Percentiles rank a stretch among this genome's conserved stretches.
These are phyloP conservation scores for Penicillium verrucosum DNA, from an alignment of 2,329 filamentous ascomycete genomes.

Conservation along the genomic window DNA sequence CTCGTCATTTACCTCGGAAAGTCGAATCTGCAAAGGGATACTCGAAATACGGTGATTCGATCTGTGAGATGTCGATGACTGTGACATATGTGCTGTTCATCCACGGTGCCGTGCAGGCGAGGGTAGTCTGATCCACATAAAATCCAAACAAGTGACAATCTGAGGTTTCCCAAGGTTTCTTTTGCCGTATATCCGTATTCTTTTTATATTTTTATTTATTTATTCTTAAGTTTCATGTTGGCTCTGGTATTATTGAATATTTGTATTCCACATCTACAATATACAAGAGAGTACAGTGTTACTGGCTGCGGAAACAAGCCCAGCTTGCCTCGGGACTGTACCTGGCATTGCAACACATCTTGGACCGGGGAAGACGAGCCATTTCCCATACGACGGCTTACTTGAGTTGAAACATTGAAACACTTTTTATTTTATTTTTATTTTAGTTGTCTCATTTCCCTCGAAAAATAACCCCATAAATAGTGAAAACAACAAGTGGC, in stretches of 20 bases:
- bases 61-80: conserved; percentile 7
- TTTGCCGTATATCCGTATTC: not conserved
- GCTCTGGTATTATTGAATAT: not conserved
- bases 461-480: not conserved
- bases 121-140: conserved; percentile 1
- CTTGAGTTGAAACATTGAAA: not conserved
- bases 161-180: not conserved
- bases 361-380: not conserved
- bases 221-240: not conserved
- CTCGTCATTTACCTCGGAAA: not conserved
- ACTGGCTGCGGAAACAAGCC: conserved; percentile 8
- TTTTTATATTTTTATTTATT: not conserved
- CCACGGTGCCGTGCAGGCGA: conserved; percentile 4
- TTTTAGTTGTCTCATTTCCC: not conserved
- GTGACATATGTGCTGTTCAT: conserved; percentile 1
- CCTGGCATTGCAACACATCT: conserved; percentile 15
- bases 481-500: conserved; percentile 2
- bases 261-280: not conserved
- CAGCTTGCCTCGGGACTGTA: conserved; percentile 16
- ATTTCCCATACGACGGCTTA: conserved; percentile 7
- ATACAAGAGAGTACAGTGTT: not conserved
- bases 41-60: not conserved
- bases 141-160: not conserved
- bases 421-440: not conserved
- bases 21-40: not conserved